phyloP scores from a whole-genome alignment of 805 yeast species.

The Diddensiella caesifluorescens region DNA sequence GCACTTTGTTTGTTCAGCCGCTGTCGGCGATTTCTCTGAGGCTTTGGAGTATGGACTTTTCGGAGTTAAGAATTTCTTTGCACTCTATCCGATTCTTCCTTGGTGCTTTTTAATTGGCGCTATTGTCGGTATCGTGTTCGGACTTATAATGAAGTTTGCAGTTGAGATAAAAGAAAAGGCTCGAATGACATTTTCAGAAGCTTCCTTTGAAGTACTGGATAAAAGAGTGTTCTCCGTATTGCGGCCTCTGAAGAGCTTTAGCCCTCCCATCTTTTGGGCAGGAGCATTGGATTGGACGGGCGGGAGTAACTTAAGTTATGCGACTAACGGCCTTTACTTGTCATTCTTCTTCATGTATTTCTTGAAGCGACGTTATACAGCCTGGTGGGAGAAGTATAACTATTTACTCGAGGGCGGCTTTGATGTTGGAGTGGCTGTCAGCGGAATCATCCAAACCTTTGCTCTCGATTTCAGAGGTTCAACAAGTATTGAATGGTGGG shows the following conservation, averaged over 20 bases:
- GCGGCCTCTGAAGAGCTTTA: slow-evolving; percentile 31
- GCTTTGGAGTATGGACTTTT: slow-evolving; percentile 40
- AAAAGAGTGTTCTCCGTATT: slow-evolving; percentile 19
- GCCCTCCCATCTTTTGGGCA: slow-evolving; percentile 42
- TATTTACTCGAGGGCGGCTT: slow-evolving; percentile 45
- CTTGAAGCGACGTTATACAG: slow-evolving; percentile 38
- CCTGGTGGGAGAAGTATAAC: slow-evolving; percentile 52
- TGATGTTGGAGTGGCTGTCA: slow-evolving; percentile 46
- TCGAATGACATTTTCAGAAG: slow-evolving; percentile 19
- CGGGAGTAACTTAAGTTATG: slow-evolving; percentile 33
- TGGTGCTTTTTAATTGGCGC: slow-evolving; percentile 42
- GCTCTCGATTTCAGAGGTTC: slow-evolving; percentile 40
- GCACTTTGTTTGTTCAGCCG: slow-evolving; percentile 35
- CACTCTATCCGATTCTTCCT: slow-evolving; percentile 41
- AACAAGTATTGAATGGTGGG: slow-evolving; percentile 51
- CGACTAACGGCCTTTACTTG: slow-evolving; percentile 37
- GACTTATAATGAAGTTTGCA: slow-evolving; percentile 20
- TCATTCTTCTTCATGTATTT: slow-evolving; percentile 43
- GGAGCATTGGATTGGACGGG: slow-evolving; percentile 32
- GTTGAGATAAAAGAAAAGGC: slow-evolving; percentile 24
- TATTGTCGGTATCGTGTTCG: slow-evolving; percentile 28
- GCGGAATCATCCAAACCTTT: slow-evolving; percentile 43
- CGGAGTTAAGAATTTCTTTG: slow-evolving; percentile 39
- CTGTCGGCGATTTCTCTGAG: slow-evolving; percentile 44
- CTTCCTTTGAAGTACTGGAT: slow-evolving; percentile 23